Percentiles rank a stretch among this genome's conserved stretches.
These are phyloP conservation scores for Knufia fluminis DNA, from an alignment of 2,329 filamentous ascomycete species.

Conservation along the genomic window DNA sequence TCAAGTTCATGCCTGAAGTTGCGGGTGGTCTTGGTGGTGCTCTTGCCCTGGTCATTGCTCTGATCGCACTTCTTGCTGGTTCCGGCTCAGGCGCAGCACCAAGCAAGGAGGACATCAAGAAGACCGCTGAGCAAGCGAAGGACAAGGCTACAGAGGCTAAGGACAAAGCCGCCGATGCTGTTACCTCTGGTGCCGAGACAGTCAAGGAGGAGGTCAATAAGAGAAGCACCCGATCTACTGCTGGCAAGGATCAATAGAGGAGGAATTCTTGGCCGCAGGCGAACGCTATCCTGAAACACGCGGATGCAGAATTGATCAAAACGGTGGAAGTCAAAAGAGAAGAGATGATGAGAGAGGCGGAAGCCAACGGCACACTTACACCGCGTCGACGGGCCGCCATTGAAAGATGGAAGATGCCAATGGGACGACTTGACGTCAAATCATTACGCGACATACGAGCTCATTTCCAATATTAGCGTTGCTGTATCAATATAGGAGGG, in stretches of 20 bases:
- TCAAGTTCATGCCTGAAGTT: conserved; percentile 86
- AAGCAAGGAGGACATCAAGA: conserved; percentile 66
- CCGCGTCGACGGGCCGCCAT: background rate
- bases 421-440: background rate
- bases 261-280: too few species aligned
- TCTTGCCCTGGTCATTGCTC: conserved; percentile 57
- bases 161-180: conserved; percentile 57
- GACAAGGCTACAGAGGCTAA: conserved; percentile 48
- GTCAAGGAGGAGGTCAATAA: conserved; percentile 61
- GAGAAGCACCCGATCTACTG: conserved; percentile 43
- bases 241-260: conserved; percentile 21
- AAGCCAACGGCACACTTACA: background rate
- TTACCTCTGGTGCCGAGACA: conserved; percentile 58
- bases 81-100: conserved; percentile 56
- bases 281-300: too few species aligned
- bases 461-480: background rate
- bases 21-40: conserved; percentile 69
- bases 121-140: conserved; percentile 51
- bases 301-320: background rate
- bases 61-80: conserved; percentile 59
- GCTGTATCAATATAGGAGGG: background rate
- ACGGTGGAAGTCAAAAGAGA: background rate
- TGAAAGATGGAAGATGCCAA: background rate
- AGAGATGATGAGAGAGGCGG: background rate
- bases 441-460: background rate